Percentiles rank a stretch among this genome's conserved stretches.
Evolutionary conservation across 1,284 basidiomycete genomes (phyloP).

Genomic region (Trametes pubescens): DNA sequence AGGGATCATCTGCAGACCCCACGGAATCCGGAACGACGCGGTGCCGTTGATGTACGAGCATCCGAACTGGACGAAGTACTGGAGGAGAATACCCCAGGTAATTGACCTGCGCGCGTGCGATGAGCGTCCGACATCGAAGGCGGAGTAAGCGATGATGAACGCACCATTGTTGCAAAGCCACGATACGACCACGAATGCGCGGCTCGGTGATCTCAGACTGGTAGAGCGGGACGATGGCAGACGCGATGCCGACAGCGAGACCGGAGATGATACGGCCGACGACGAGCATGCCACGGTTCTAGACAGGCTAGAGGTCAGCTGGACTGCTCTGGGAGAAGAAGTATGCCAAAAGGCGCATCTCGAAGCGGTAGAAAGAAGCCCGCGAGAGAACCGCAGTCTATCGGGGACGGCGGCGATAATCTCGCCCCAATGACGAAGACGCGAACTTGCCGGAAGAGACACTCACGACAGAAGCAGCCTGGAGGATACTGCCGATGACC

Average conservation of each 20-base stretch:
- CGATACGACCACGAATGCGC: slow-evolving; percentile 75
- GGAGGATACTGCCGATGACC: slow-evolving; percentile 75
- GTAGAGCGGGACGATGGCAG: slow-evolving; percentile 51
- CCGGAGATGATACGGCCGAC: slow-evolving; percentile 55
- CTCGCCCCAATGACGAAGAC: background rate
- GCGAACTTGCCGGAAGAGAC: background rate
- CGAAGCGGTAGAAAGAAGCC: background rate
- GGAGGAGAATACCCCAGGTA: slow-evolving; percentile 79
- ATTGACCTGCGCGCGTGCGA: slow-evolving; percentile 53
- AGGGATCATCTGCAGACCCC: slow-evolving; percentile 82
- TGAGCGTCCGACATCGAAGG: background rate
- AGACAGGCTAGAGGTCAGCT: slow-evolving; percentile 14
- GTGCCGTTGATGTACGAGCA: slow-evolving; percentile 75
- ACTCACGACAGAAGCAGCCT: slow-evolving; percentile 66
- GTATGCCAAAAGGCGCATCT: background rate
- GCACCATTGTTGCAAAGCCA: slow-evolving; percentile 79
- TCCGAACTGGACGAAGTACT: slow-evolving; percentile 79
- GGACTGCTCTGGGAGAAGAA: slow-evolving; percentile 14
- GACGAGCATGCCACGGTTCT: slow-evolving; percentile 67
- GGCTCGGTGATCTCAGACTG: slow-evolving; percentile 79
- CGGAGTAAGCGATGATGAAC: background rate
- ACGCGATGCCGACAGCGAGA: slow-evolving; percentile 49
- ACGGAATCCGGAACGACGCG: slow-evolving; percentile 81
- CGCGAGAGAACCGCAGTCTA: slow-evolving; percentile 12
- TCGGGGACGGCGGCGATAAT: slow-evolving; percentile 1